phyloP scores from a whole-genome alignment of 345 rosid species.

The Corymbia maculata region DNA sequence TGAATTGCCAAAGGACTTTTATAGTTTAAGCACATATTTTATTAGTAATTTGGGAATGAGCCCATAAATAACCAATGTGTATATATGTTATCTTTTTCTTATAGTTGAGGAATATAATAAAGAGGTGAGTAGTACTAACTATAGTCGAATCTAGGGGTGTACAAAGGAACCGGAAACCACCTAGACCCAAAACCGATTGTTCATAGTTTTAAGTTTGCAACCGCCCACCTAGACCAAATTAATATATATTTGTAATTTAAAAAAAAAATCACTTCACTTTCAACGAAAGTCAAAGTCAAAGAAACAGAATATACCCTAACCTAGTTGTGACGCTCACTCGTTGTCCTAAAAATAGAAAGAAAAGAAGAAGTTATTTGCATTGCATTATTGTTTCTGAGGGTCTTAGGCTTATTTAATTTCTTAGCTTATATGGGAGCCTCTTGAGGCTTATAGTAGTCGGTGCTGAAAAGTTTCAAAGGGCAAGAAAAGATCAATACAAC shows the following conservation, averaged over 20 bases:
- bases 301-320: too few species aligned
- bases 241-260: too few species aligned
- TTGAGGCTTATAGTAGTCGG: background rate
- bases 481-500: background rate
- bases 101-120: too few species aligned
- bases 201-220: too few species aligned
- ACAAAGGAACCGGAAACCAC: background rate
- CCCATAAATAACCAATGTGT: too few species aligned
- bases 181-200: fast-evolving
- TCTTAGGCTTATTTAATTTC: background rate
- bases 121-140: too few species aligned
- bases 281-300: background rate
- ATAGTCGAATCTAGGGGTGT: background rate
- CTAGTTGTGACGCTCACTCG: background rate
- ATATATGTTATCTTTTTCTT: too few species aligned
- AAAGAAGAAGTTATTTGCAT: background rate
- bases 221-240: background rate
- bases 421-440: background rate
- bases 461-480: background rate
- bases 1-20: too few species aligned
- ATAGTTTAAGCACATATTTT: too few species aligned
- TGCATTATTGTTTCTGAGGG: background rate
- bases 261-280: background rate
- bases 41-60: too few species aligned
- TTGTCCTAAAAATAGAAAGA: too few species aligned